phyloP scores from a whole-genome alignment of 2,329 filamentous ascomycete species.

The Xylariaceae sp. region DNA sequence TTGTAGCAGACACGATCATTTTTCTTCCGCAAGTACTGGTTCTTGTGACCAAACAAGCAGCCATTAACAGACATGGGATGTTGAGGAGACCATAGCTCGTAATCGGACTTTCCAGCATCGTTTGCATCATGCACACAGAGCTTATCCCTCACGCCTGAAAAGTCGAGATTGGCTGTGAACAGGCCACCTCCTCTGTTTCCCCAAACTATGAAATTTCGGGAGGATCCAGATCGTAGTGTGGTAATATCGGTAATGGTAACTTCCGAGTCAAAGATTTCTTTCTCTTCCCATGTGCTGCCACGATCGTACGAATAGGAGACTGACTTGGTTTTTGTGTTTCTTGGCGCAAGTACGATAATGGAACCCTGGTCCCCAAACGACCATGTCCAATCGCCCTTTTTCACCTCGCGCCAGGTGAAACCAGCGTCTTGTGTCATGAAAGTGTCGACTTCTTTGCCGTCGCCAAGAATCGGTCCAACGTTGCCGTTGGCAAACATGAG shows the following conservation, averaged over 20 bases:
- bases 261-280: conserved; percentile 67
- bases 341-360: conserved; percentile 81
- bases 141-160: conserved; percentile 71
- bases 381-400: conserved; percentile 87
- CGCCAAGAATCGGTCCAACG: conserved; percentile 67
- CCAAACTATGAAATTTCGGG: conserved; percentile 91
- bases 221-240: conserved; percentile 83
- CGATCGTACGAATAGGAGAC: conserved; percentile 78
- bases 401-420: conserved; percentile 78
- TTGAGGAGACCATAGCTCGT: conserved; percentile 80
- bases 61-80: conserved; percentile 75
- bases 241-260: conserved; percentile 76
- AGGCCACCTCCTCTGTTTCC: conserved; percentile 59
- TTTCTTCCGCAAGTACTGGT: conserved; percentile 89
- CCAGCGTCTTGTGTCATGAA: conserved; percentile 93
- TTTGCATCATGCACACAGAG: conserved; percentile 67
- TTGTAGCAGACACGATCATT: conserved; percentile 77
- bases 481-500: conserved; percentile 91
- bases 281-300: conserved; percentile 73
- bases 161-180: conserved; percentile 81
- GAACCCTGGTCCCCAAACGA: conserved; percentile 95
- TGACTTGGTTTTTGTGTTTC: conserved; percentile 61
- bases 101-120: conserved; percentile 58
- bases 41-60: conserved; percentile 88
- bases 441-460: conserved; percentile 72